These are phyloP conservation scores for Ophiocordyceps robertsii DNA, from an alignment of 2,329 filamentous ascomycete species.

Conservation along the genomic window DNA sequence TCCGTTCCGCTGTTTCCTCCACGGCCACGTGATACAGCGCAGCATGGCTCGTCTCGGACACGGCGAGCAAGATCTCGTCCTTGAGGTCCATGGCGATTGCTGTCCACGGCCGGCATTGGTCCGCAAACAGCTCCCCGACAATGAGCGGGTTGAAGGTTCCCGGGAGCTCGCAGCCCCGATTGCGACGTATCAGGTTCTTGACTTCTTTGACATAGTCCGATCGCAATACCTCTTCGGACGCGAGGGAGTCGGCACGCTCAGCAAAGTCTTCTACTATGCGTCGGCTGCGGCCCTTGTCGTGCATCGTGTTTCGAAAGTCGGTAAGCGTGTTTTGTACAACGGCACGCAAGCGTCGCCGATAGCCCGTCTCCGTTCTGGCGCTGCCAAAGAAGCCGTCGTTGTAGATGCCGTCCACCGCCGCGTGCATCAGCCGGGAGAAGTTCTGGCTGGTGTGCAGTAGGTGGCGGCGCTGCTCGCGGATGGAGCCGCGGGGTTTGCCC, in stretches of 20 bases:
- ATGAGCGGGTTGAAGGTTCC: conserved; percentile 48
- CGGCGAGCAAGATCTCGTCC: conserved; percentile 3
- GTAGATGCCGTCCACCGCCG: conserved; percentile 38
- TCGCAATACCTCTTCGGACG: background rate
- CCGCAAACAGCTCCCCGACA: conserved; percentile 43
- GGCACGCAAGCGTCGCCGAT: conserved; percentile 35
- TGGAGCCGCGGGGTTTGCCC: conserved; percentile 31
- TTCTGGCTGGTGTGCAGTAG: conserved; percentile 30
- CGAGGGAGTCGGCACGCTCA: background rate
- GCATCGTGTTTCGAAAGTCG: conserved; percentile 32
- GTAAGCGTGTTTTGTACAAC: conserved; percentile 29
- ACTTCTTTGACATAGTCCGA: conserved; percentile 10
- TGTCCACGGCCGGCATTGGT: conserved; percentile 44
- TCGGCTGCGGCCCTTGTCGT: conserved; percentile 24
- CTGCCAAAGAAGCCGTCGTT: conserved; percentile 34
- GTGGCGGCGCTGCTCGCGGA: conserved; percentile 31
- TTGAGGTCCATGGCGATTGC: conserved; percentile 18
- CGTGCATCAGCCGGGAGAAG: conserved; percentile 29
- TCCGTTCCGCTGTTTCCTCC: conserved; percentile 2
- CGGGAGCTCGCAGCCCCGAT: conserved; percentile 36
- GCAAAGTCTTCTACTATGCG: conserved; percentile 13
- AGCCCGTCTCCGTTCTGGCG: conserved; percentile 15
- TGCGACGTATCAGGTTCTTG: conserved; percentile 7
- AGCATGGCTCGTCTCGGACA: conserved; percentile 1
- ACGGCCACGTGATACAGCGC: conserved; percentile 6